phyloP scores from a whole-genome alignment of 2,329 filamentous ascomycete species.

The Cercospora sojina region DNA sequence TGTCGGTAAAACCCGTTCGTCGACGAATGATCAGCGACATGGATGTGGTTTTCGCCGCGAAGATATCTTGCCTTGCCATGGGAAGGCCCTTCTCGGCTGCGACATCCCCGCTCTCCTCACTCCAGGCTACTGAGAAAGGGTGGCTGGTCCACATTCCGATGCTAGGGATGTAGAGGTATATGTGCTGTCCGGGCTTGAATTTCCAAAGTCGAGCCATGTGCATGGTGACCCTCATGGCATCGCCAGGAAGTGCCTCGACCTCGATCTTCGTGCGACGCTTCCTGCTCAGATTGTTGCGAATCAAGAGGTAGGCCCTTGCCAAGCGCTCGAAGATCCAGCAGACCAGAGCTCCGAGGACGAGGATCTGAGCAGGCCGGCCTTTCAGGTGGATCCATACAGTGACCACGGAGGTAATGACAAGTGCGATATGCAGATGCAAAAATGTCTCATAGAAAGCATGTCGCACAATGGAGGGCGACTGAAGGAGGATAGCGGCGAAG shows the following conservation, averaged over 20 bases:
- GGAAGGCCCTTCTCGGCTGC: slow-evolving; percentile 47
- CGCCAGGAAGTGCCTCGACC: slow-evolving; percentile 73
- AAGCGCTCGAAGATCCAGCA: slow-evolving; percentile 67
- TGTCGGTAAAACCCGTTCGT: slow-evolving; percentile 82
- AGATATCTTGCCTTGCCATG: slow-evolving; percentile 53
- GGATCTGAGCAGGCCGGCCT: slow-evolving; percentile 57
- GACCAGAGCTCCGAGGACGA: slow-evolving; percentile 62
- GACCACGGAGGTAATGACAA: slow-evolving; percentile 59
- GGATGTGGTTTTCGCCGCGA: slow-evolving; percentile 50
- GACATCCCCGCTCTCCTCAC: slow-evolving; percentile 57
- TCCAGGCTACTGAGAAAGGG: slow-evolving; percentile 78
- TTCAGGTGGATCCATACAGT: slow-evolving; percentile 67
- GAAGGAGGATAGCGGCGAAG: slow-evolving; percentile 63
- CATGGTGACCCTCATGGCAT: slow-evolving; percentile 71
- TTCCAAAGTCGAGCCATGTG: slow-evolving; percentile 74
- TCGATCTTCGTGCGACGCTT: slow-evolving; percentile 66
- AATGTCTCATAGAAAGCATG: slow-evolving; percentile 80
- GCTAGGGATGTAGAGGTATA: slow-evolving; percentile 74
- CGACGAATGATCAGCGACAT: slow-evolving; percentile 85
- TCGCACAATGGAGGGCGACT: slow-evolving; percentile 68
- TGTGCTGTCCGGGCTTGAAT: slow-evolving; percentile 73
- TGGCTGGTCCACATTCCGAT: slow-evolving; percentile 73
- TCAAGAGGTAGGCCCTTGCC: slow-evolving; percentile 58
- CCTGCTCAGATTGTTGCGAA: slow-evolving; percentile 65
- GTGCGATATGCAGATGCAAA: slow-evolving; percentile 67